Conservation (phyloP, 495 filamentous ascomycete species). For the Endocarpon pusillum region DNA sequence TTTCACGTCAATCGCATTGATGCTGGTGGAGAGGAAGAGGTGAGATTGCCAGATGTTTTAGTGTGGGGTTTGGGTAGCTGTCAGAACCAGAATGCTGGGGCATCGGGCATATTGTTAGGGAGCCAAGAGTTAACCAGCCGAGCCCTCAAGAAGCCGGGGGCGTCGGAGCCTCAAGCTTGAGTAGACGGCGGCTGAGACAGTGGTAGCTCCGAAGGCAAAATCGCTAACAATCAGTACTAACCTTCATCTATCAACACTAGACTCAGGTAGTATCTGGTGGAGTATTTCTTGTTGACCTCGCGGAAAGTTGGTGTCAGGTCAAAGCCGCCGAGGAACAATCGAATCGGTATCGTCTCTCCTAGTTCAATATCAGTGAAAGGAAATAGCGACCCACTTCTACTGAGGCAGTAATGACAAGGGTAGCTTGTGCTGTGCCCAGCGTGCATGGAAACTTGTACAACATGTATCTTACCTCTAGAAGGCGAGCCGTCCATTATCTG, state of each 20-base stretch:
- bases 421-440: not conserved
- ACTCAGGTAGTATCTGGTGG: conserved; percentile 92
- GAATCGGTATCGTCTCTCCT: conserved; percentile 94
- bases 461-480: conserved; percentile 49
- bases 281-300: conserved; percentile 99
- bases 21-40: conserved; percentile 4
- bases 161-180: no score
- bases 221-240: no score
- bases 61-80: conserved; percentile 1
- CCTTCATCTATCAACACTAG: conserved; percentile 94
- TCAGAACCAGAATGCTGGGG: not conserved
- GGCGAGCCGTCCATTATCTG: conserved; percentile 99
- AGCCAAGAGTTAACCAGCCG: no score
- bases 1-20: conserved; percentile 1
- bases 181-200: no score
- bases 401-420: not conserved
- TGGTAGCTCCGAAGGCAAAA: no score
- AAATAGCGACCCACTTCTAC: not conserved
- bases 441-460: no score
- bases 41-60: no score
- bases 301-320: conserved; percentile 97
- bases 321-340: conserved; percentile 93
- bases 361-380: conserved; percentile 13
- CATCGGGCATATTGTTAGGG: no score
- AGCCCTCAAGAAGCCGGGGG: no score